Percentiles rank a stretch among this genome's conserved stretches.
These are phyloP conservation scores for Parietaria judaica DNA, from an alignment of 306 rosid genomes.

Conservation along the genomic window DNA sequence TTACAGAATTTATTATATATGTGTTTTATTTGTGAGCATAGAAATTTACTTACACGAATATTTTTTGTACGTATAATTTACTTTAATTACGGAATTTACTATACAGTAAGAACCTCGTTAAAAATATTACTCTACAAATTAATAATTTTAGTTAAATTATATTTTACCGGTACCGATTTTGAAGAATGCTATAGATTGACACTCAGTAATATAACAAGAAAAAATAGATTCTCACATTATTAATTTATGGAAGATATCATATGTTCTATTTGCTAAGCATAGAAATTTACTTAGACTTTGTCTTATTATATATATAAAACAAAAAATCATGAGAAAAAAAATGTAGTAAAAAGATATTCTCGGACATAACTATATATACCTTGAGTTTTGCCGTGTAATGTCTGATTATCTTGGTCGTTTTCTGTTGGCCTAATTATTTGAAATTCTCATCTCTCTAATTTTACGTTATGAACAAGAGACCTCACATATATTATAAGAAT, in stretches of 20 bases:
- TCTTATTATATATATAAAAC: not conserved
- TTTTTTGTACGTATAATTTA: too few species aligned
- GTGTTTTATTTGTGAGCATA: too few species aligned
- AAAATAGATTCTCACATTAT: not conserved
- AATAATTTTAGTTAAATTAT: too few species aligned
- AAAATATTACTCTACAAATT: too few species aligned
- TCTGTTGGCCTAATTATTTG: not conserved
- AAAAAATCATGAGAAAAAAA: constrained; percentile 3
- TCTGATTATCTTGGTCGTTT: not conserved
- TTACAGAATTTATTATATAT: too few species aligned
- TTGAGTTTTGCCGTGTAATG: constrained; percentile 16
- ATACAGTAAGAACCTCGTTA: too few species aligned
- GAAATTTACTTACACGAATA: too few species aligned
- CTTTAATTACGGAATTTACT: too few species aligned
- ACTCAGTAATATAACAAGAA: too few species aligned
- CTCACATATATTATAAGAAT: not conserved
- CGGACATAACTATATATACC: constrained; percentile 23
- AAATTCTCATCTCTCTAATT: not conserved
- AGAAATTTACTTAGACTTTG: not conserved
- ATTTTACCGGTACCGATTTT: too few species aligned
- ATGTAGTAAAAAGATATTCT: constrained; percentile 1
- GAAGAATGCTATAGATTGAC: too few species aligned
- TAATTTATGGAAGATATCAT: not conserved
- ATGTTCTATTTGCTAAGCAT: constrained; percentile 9
- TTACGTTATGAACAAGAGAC: constrained; percentile 34